Percentiles rank a stretch among this genome's conserved stretches.
Evolutionary conservation across 169 alveolate genomes (phyloP).

Genomic region (Cryptosporidium ubiquitum): DNA sequence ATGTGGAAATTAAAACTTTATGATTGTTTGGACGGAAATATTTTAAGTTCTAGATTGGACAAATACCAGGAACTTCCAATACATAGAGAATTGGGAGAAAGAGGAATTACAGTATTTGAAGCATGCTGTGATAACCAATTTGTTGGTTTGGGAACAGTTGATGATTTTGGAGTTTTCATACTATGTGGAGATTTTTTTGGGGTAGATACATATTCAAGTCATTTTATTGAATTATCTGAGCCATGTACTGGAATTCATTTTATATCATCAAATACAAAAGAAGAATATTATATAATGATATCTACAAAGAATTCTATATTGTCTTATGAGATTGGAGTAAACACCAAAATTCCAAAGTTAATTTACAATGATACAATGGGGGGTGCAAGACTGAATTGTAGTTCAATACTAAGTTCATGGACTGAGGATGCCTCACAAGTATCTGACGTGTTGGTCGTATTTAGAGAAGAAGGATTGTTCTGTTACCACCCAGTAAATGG

Average conservation of each 20-base stretch:
- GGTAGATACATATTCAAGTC: constrained; percentile 5
- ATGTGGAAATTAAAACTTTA: constrained; percentile 55
- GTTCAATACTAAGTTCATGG: constrained; percentile 29
- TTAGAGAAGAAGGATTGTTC: constrained; percentile 65
- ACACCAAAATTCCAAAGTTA: constrained; percentile 23
- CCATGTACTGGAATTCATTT: constrained; percentile 72
- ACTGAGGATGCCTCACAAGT: constrained; percentile 11
- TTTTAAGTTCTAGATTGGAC: constrained; percentile 17
- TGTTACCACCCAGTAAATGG: constrained; percentile 70
- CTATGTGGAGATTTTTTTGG: constrained; percentile 67
- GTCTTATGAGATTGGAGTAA: constrained; percentile 17
- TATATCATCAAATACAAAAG: constrained; percentile 20
- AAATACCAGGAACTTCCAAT: constrained; percentile 22
- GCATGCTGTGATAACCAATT: constrained; percentile 43
- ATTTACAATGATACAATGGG: constrained; percentile 64
- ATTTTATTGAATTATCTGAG: constrained; percentile 38
- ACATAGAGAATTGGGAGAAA: constrained; percentile 22
- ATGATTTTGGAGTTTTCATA: constrained; percentile 56
- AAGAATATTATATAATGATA: constrained; percentile 52
- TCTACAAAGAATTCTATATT: constrained; percentile 36
- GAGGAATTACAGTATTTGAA: constrained; percentile 51
- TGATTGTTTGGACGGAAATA: constrained; percentile 54
- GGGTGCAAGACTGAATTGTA: constrained; percentile 52
- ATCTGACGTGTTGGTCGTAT: constrained; percentile 21
- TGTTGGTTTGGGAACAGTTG: constrained; percentile 55